Evolutionary conservation across 441 rosid genomes (phyloP).

Genomic region (Codiaeum variegatum): DNA sequence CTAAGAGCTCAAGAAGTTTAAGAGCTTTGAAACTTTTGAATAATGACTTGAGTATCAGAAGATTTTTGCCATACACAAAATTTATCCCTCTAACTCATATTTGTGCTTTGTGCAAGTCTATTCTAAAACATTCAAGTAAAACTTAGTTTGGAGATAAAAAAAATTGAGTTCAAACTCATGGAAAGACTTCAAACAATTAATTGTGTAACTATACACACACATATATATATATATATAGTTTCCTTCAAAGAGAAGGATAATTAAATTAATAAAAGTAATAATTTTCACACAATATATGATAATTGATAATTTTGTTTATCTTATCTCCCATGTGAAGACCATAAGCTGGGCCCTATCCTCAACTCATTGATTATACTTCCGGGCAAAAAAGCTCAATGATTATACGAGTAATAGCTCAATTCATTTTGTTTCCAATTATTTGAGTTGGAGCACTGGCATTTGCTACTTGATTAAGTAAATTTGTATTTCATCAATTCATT

Average conservation of each 20-base stretch:
- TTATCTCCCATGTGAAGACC: not conserved
- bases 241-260: not conserved
- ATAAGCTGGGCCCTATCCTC: not conserved
- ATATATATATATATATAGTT: not conserved
- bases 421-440: constrained; percentile 1
- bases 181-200: too few relatives aligned
- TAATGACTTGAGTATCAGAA: too few relatives aligned
- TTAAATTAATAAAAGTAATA: not conserved
- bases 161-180: too few relatives aligned
- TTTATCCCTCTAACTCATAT: too few relatives aligned
- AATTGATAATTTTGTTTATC: not conserved
- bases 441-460: not conserved
- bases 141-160: too few relatives aligned
- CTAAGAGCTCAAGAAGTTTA: too few relatives aligned
- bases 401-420: not conserved
- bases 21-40: too few relatives aligned
- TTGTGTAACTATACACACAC: too few relatives aligned
- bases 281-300: not conserved
- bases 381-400: not conserved
- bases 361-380: not conserved
- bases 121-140: too few relatives aligned
- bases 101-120: too few relatives aligned
- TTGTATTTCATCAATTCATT: not conserved
- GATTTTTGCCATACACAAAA: too few relatives aligned
- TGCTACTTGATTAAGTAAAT: not conserved